phyloP scores from a whole-genome alignment of 805 yeast genomes.

The Lipomyces chichibuensis region DNA sequence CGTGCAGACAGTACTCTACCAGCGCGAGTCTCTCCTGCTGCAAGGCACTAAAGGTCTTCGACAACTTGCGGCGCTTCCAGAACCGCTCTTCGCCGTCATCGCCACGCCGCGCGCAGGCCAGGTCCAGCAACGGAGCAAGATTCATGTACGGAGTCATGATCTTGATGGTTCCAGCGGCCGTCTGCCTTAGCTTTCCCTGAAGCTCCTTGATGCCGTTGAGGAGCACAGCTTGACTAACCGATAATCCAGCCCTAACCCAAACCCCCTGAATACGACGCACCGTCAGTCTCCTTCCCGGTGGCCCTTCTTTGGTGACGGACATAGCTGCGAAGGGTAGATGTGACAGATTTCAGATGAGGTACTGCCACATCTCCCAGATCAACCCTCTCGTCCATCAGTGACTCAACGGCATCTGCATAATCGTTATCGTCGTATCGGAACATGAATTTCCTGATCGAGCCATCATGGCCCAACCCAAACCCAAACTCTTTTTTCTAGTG shows the following conservation, averaged over 20 bases:
- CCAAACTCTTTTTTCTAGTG: too few species aligned
- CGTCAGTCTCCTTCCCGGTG: background rate
- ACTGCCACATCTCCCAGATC: background rate
- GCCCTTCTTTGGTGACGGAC: background rate
- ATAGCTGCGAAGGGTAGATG: background rate
- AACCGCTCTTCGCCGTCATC: background rate
- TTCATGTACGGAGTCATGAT: background rate
- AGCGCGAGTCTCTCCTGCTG: background rate
- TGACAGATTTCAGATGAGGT: background rate
- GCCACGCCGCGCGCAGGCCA: background rate
- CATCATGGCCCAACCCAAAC: too few species aligned
- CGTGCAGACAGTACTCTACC: background rate
- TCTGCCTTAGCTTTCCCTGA: background rate
- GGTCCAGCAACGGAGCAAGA: background rate
- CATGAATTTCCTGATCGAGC: too few species aligned
- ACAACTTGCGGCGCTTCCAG: slow-evolving; percentile 2
- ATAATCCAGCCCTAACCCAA: too few species aligned
- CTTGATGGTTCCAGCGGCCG: background rate
- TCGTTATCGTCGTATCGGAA: background rate
- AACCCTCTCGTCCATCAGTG: background rate
- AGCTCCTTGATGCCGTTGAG: too few species aligned
- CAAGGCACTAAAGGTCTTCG: background rate
- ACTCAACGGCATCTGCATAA: background rate
- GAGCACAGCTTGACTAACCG: too few species aligned
- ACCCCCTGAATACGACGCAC: background rate